Evolutionary conservation across 345 rosid genomes (phyloP), one percentile per base, ranked within the genome.

Genomic region (Brassica juncea): DNA sequence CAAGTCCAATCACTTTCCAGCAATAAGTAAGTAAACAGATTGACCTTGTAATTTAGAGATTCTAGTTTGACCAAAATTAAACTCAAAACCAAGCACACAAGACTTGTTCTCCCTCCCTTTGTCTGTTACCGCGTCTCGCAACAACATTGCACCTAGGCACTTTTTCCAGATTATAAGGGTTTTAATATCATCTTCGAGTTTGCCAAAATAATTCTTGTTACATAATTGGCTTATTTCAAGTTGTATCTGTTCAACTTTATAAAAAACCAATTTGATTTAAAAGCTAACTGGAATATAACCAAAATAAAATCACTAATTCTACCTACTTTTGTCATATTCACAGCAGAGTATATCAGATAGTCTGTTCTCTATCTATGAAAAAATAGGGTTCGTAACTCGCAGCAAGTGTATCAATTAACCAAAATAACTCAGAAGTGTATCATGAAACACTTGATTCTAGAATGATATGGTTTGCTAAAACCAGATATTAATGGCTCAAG

Each of bases 31-130:
- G 15, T 9, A 77, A 32, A 70, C 4, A 61, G 54, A 49, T 62
- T 58, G 66, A 78, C 81, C 76, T 52, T 54, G 66, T 71, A 59
- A 15, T 54, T 25, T 52, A 4, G 44, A 54, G 59, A 71, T 70
- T 35, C 71, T 4, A 71, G 76, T 77, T 77, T 35, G 76, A 78
- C 81, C 76, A 54, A 63, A 71, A 27, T 37, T 52, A 65, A 44
- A 78, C 72, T n/a, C 4, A 62, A 70, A 78, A 71, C 76, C 81
- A 78, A 71, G 71, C 72, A 28, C 81, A 27, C 0, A 23, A 27
- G 81, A 78, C 81, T 57, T 65, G 34, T 70, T 70, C 70, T 77
- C 12, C 63, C 61, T 27, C 10, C 16, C 25, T 58, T 64, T 71
- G 66, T 44, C 52, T 63, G 10, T 71, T 47, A 57, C 61, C 28